Conservation (phyloP, 805 yeast genomes). For the Wilhelminamyces savonicus region DNA sequence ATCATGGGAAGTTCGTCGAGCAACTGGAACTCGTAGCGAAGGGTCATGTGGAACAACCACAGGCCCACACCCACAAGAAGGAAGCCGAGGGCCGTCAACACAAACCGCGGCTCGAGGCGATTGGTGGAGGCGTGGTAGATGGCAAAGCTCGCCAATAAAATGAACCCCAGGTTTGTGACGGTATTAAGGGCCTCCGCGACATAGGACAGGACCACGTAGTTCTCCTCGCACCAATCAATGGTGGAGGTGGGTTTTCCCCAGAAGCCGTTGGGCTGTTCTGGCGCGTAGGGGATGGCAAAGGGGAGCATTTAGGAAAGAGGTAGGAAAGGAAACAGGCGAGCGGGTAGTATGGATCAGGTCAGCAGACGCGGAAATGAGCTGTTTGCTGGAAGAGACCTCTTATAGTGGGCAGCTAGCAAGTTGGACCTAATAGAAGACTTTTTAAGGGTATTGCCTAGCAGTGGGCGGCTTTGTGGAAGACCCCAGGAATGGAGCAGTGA, state of each 20-base stretch:
- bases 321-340: too few relatives aligned
- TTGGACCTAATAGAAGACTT: too few relatives aligned
- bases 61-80: constrained; percentile 87
- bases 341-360: too few relatives aligned
- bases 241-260: constrained; percentile 90
- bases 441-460: too few relatives aligned
- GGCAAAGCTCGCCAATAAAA: constrained; percentile 53
- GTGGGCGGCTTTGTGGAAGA: too few relatives aligned
- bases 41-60: constrained; percentile 96
- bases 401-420: too few relatives aligned
- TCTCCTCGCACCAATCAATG: constrained; percentile 99
- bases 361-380: too few relatives aligned
- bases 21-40: constrained; percentile 81
- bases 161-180: constrained; percentile 60
- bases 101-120: constrained; percentile 62
- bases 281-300: constrained; percentile 50
- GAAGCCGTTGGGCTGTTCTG: constrained; percentile 48
- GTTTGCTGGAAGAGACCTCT: too few relatives aligned
- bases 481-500: too few relatives aligned
- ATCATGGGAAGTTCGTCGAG: constrained; percentile 97
- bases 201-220: constrained; percentile 79
- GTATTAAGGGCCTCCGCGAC: constrained; percentile 91
- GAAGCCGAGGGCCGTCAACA: constrained; percentile 72
- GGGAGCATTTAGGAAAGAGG: constrained; percentile 27
- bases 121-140: constrained; percentile 55